These are phyloP conservation scores for Onygenales sp. DNA, from an alignment of 2,329 filamentous ascomycete species.

Conservation along the genomic window DNA sequence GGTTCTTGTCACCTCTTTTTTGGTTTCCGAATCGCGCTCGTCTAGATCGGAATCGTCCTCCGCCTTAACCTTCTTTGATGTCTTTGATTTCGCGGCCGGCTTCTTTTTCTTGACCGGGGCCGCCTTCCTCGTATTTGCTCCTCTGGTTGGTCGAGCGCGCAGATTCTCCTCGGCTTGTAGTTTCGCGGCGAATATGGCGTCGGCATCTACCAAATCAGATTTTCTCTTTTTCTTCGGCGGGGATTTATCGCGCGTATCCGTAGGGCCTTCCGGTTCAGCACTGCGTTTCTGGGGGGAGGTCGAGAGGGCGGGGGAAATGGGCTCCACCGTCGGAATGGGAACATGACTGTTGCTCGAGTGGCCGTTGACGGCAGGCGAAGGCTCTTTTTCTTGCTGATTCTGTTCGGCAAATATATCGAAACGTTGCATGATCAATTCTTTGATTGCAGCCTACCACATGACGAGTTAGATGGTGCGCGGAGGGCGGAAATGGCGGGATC, in stretches of 20 bases:
- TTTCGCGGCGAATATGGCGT: constrained; percentile 77
- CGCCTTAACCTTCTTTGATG: constrained; percentile 59
- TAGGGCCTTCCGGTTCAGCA: constrained; percentile 30
- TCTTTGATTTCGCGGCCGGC: constrained; percentile 41
- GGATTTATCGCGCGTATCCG: constrained; percentile 27
- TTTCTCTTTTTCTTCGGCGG: constrained; percentile 57
- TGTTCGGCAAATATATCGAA: constrained; percentile 57
- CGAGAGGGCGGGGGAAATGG: constrained; percentile 23
- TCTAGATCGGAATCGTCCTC: constrained; percentile 73
- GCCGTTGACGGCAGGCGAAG: constrained; percentile 24
- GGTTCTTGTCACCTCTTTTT: constrained; percentile 62
- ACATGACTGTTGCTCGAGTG: constrained; percentile 16
- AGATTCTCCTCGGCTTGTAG: constrained; percentile 89
- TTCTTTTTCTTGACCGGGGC: constrained; percentile 56
- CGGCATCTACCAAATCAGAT: constrained; percentile 60
- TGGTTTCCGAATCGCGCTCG: constrained; percentile 47
- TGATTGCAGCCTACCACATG: constrained; percentile 52
- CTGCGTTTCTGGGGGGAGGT: constrained; percentile 33
- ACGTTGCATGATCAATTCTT: constrained; percentile 60
- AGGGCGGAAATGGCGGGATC: constrained; percentile 7
- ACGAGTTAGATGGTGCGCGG: background rate
- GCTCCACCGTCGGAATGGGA: constrained; percentile 17
- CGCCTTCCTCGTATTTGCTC: constrained; percentile 53
- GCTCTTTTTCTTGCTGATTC: constrained; percentile 16
- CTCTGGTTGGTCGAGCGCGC: constrained; percentile 64